Evolutionary conservation across 2,329 filamentous ascomycete genomes (phyloP).

Genomic region (Hawksworthiomyces lignivorus): DNA sequence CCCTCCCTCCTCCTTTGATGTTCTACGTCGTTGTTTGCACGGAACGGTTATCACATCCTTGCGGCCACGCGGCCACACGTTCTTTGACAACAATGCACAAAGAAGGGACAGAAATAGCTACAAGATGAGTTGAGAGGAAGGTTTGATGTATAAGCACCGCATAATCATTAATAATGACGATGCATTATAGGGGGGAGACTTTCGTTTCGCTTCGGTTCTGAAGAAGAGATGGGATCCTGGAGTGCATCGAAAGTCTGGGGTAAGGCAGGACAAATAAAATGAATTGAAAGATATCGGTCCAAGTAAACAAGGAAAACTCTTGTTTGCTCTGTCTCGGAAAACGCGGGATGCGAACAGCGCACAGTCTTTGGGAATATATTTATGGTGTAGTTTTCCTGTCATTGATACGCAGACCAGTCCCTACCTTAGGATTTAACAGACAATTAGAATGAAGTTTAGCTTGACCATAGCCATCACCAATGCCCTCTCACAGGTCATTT

Average conservation of each 20-base stretch:
- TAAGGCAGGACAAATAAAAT: not conserved
- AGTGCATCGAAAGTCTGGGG: constrained; percentile 4
- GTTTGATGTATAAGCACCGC: not conserved
- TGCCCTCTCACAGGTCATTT: no score
- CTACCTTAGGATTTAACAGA: no score
- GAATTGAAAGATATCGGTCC: no score
- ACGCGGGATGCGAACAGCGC: not conserved
- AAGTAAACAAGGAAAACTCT: not conserved
- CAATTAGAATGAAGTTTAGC: no score
- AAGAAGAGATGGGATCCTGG: not conserved
- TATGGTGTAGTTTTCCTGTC: no score
- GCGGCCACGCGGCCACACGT: constrained; percentile 8
- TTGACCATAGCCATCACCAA: no score
- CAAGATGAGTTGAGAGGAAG: no score
- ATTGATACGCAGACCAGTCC: no score
- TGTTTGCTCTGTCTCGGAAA: not conserved
- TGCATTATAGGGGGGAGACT: not conserved
- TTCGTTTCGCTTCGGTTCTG: not conserved
- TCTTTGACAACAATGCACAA: not conserved
- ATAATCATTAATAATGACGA: not conserved
- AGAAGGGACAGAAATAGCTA: not conserved
- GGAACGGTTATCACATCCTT: not conserved
- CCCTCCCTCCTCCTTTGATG: not conserved
- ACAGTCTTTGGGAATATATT: no score
- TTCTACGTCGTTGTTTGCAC: not conserved